Base-by-base conservation (phyloP, 306 rosid species). In the Comarum palustre region DNA sequence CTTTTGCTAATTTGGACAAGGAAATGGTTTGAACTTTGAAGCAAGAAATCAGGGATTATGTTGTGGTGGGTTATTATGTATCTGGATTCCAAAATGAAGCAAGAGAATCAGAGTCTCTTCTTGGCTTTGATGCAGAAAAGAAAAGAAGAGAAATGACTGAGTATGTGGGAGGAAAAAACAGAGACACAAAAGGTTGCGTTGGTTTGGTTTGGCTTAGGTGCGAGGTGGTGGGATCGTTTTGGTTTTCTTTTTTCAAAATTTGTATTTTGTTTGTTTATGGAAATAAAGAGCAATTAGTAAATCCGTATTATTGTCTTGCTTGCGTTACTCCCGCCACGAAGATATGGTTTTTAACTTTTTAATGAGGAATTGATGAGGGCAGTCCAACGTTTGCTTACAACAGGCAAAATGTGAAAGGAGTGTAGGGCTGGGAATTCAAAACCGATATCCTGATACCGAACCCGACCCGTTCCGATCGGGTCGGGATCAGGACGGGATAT, bases 101-200 rank as follows among this genome's bases (percentile, higher is more conserved):
- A 22, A 24, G 48, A 25, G 52, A 41, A 54, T 77, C 66, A 50
- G 36, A 60, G 66, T 45, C 41, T 55, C 51, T 31, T 60, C 20
- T 60, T 60, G 42, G 5, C 13, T 57, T 57, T 66, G 73, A 45
- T 43, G 34, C 32, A 20, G 61, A 13, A 31, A 32, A 62, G 38
- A 39, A 71, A 55, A 48, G 3, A 10, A 19, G 57, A 38, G 22
- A 69, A 48, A 81, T 9, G 66, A 59, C n/a, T 2, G 41, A 12
- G 73, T 69, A 24, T 31, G 66, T 64, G 69, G 8, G 16, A 15
- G 15, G 11, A 38, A 25, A 25, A 38, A 39, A 34, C 61, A 46
- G 71, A 72, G 75, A 82, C 42, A 82, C 42, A 11, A 77, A 65
- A 65, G 74, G 74, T 68, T 68, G 74, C 77, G 81, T 47, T 24